Base-by-base conservation (phyloP, 2,329 filamentous ascomycete genomes). In the Diaporthe vexans region DNA sequence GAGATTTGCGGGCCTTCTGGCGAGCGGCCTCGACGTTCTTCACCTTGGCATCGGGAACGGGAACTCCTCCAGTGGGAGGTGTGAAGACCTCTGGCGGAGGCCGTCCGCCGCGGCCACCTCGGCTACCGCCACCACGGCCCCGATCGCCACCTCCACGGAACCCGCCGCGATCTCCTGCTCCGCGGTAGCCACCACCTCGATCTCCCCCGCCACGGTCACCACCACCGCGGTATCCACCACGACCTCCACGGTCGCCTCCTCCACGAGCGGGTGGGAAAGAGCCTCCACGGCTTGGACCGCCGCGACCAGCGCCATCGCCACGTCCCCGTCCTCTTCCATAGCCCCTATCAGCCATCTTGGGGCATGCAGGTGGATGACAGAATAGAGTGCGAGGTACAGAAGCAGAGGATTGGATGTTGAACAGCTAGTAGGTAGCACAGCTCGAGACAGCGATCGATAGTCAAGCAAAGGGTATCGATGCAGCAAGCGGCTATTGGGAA, bases 21-120 rank as follows among this genome's bases (percentile, higher is more conserved):
- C 74, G 74, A 35, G 61, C 74, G 65, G 74, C 61, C 29, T 76
- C 74, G 17, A 74, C 57, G 4, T 17, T 17, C 40, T 51, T 56
- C 1, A 76, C 74, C 19, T 40, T 7, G 4, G 24, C 8, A 24
- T 76, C 74, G 9, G 74, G 68, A 8, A 11, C 35, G 2, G 74
- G 74, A 13, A 24, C 29, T 26, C 43, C 67, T 11, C 67, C 68
- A 3, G 35, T 43, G 61, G n/a, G 48, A 21, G 54, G 68, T 26
- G 54, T 61, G 74, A 74, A 74, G 4, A 74, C 54, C 24, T 65
- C 40, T 2, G 72, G 8, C 11, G 68, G 61, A 4, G 56, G 71
- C 1, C 57, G 58, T 33, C 69, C 74, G 33, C 72, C 71, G 37
- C 73, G 54, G 54, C 73, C 61, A n/a, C 70, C 61, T 17, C 69